Evolutionary conservation across 2,329 filamentous ascomycete genomes (phyloP).

Genomic region (Cyphellophora europaea): DNA sequence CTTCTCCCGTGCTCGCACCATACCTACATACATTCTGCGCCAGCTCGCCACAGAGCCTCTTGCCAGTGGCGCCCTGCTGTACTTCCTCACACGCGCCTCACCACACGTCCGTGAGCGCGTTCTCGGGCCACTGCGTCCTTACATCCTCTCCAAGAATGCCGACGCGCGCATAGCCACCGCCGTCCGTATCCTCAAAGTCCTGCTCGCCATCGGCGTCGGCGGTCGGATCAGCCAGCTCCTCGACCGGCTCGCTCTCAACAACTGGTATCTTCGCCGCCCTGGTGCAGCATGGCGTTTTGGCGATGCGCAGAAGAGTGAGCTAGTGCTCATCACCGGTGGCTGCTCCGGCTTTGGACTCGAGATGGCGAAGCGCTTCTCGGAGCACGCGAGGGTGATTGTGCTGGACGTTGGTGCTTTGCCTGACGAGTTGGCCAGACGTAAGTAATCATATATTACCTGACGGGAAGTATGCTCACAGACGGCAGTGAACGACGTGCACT

Average conservation of each 20-base stretch:
- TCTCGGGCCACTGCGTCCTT: slow-evolving; percentile 6
- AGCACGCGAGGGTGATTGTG: slow-evolving; percentile 54
- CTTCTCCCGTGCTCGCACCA: too few relatives aligned
- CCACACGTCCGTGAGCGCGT: slow-evolving; percentile 8
- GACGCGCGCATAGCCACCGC: slow-evolving; percentile 5
- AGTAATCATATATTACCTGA: slow-evolving; percentile 1
- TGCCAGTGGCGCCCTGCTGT: slow-evolving; percentile 12
- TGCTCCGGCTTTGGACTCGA: slow-evolving; percentile 62
- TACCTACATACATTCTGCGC: too few relatives aligned
- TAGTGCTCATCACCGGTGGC: slow-evolving; percentile 46
- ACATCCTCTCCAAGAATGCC: slow-evolving; percentile 3
- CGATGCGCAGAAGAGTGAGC: slow-evolving; percentile 26
- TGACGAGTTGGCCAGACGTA: slow-evolving; percentile 12
- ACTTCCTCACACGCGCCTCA: slow-evolving; percentile 12
- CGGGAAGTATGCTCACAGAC: background rate
- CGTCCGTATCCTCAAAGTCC: slow-evolving; percentile 27
- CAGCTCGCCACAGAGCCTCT: slow-evolving; percentile 13
- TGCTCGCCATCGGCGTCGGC: slow-evolving; percentile 45
- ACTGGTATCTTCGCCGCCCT: slow-evolving; percentile 29
- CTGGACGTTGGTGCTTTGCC: slow-evolving; percentile 49
- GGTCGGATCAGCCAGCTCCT: slow-evolving; percentile 43
- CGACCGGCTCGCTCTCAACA: slow-evolving; percentile 36
- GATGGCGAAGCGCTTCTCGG: slow-evolving; percentile 56
- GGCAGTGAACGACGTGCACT: slow-evolving; percentile 42
- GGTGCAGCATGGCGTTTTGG: slow-evolving; percentile 16